These are phyloP conservation scores for Botrytis cinerea DNA, from an alignment of 2,329 filamentous ascomycete species.

Conservation along the genomic window DNA sequence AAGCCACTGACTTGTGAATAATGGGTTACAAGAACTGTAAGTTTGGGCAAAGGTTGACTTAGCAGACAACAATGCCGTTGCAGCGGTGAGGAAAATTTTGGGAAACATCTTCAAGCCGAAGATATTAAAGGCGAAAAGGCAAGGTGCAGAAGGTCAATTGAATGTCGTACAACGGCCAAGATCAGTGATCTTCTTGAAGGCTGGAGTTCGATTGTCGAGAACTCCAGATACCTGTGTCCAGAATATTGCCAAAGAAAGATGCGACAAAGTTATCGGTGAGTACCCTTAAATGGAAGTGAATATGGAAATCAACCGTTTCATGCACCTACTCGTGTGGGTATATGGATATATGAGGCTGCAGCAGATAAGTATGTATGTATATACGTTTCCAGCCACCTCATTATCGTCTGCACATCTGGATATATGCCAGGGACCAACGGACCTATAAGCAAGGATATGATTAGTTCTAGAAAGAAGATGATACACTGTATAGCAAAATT, in stretches of 20 bases:
- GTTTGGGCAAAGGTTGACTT: slow-evolving; percentile 50
- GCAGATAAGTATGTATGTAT: neutral
- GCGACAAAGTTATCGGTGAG: slow-evolving; percentile 5
- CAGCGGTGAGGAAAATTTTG: slow-evolving; percentile 31
- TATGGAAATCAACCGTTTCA: slow-evolving; percentile 15
- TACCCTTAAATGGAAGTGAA: slow-evolving; percentile 6
- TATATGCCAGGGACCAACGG: neutral
- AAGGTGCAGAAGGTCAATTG: slow-evolving; percentile 17
- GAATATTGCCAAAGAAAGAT: slow-evolving; percentile 4
- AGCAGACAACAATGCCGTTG: slow-evolving; percentile 31
- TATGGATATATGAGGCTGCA: slow-evolving; percentile 18
- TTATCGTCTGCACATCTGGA: neutral
- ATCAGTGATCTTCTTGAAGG: slow-evolving; percentile 8
- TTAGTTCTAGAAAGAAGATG: slow-evolving; percentile 8
- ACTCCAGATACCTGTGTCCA: slow-evolving; percentile 6
- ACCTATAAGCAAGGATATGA: neutral
- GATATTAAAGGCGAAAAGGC: slow-evolving; percentile 7
- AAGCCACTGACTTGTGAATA: slow-evolving; percentile 42
- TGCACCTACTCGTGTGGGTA: slow-evolving; percentile 21
- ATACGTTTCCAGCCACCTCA: slow-evolving; percentile 23
- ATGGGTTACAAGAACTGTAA: slow-evolving; percentile 58
- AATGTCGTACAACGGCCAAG: slow-evolving; percentile 14
- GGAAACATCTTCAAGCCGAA: slow-evolving; percentile 33
- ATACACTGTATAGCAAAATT: slow-evolving; percentile 16
- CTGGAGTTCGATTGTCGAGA: neutral